Evolutionary conservation across 176 grass and related monocot genomes (phyloP).

Genomic region (Dactylis glomerata): DNA sequence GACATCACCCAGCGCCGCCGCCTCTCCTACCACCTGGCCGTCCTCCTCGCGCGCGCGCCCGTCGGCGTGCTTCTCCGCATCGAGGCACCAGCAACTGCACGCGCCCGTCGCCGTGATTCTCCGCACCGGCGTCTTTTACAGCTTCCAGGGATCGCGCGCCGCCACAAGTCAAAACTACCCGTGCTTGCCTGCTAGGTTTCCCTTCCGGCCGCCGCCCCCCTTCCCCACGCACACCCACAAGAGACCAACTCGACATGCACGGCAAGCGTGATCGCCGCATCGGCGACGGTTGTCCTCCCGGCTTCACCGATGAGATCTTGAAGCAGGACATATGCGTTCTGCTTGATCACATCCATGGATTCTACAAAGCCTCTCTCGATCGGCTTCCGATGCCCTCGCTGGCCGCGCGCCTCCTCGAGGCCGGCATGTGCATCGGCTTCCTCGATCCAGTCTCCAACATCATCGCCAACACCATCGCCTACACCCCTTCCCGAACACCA

Average conservation of each 20-base stretch:
- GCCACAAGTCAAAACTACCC: no score
- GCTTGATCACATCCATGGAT: neutral
- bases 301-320: neutral
- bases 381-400: neutral
- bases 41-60: no score
- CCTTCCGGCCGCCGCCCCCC: neutral
- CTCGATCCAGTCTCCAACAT: conserved; percentile 24
- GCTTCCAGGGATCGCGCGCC: no score
- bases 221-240: neutral
- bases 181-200: no score
- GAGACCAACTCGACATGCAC: neutral
- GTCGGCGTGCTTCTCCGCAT: no score
- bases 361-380: neutral
- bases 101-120: no score
- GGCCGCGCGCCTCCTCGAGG: neutral
- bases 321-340: neutral
- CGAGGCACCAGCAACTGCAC: no score
- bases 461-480: neutral
- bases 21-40: no score
- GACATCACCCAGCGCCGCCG: no score
- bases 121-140: no score
- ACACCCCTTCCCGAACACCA: no score
- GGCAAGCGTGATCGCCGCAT: neutral
- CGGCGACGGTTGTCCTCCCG: neutral
- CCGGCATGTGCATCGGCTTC: conserved; percentile 4